These are phyloP conservation scores for Chondrus crispus DNA, from an alignment of 23 red algal genomes.

Conservation along the genomic window DNA sequence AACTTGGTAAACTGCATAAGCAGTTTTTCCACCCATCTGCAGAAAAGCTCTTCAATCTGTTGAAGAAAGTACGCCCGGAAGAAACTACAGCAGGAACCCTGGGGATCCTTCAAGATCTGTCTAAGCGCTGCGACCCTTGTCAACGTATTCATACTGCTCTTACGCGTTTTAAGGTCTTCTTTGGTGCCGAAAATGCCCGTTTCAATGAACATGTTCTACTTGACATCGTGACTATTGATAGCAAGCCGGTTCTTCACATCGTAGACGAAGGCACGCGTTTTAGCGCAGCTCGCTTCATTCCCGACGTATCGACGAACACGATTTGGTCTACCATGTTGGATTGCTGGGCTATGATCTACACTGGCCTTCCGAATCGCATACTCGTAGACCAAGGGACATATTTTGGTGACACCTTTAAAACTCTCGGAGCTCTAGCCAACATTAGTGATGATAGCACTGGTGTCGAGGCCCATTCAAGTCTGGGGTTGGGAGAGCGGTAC, in stretches of 20 bases:
- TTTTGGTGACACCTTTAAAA: slow-evolving; percentile 10
- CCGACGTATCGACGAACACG: not conserved
- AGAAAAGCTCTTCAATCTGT: slow-evolving; percentile 26
- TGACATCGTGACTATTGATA: not conserved
- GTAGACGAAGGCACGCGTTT: not conserved
- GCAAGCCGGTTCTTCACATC: not conserved
- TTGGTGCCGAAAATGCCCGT: slow-evolving; percentile 11
- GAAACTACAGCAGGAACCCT: slow-evolving; percentile 1
- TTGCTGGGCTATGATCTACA: not conserved
- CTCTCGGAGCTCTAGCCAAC: not conserved
- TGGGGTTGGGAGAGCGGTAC: slow-evolving; percentile 13
- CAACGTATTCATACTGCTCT: not conserved
- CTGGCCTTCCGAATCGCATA: slow-evolving; percentile 20
- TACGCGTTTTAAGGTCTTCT: not conserved
- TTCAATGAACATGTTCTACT: not conserved
- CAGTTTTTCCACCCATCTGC: slow-evolving; percentile 27
- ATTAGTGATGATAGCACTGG: not conserved
- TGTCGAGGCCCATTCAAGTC: not conserved
- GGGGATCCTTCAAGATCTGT: not conserved
- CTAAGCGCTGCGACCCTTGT: not conserved
- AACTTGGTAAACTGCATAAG: not conserved
- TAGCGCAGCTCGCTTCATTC: not conserved
- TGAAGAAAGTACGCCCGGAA: not conserved
- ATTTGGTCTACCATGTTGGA: not conserved
- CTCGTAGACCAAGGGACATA: not conserved